A percentile compares a stretch with the other conserved stretches of the same genome.
phyloP scores from a whole-genome alignment of 169 alveolate genomes.

The Nephromyces sp. region DNA sequence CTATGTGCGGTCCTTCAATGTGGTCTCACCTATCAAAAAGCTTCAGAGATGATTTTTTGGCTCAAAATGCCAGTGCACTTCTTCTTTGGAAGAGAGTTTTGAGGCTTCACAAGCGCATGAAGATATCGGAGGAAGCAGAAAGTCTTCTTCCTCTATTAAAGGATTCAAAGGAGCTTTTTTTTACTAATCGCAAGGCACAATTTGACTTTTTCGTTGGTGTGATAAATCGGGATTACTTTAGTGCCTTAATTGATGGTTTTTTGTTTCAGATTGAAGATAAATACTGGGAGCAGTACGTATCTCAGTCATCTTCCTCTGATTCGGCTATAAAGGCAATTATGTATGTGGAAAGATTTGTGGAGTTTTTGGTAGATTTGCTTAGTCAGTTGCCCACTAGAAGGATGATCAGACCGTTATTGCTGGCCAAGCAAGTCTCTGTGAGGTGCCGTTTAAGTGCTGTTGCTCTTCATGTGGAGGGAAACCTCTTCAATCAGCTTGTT shows the following conservation, averaged over 20 bases:
- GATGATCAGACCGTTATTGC: conserved; percentile 36
- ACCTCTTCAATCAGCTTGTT: conserved; percentile 19
- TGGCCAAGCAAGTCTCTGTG: conserved; percentile 32
- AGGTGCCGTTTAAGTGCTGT: conserved; percentile 4
- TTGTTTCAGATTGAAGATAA: background rate
- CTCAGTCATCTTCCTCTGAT: background rate
- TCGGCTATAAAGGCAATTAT: background rate
- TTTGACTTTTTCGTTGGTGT: background rate
- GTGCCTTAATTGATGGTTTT: background rate
- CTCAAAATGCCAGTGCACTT: background rate
- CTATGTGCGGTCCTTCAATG: conserved; percentile 15
- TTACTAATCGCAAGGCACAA: background rate
- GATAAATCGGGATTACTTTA: background rate
- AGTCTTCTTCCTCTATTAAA: background rate
- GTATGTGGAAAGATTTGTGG: conserved; percentile 24
- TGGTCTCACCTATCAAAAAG: conserved; percentile 4
- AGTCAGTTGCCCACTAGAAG: conserved; percentile 42
- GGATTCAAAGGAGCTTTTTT: background rate
- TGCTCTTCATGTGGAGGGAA: conserved; percentile 1
- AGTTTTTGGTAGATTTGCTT: conserved; percentile 35
- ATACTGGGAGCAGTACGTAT: background rate
- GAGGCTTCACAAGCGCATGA: conserved; percentile 5
- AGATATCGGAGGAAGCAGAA: too few relatives aligned
- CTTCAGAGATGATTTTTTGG: conserved; percentile 2
- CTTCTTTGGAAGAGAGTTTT: conserved; percentile 9